These are phyloP conservation scores for Trifolium subterraneum DNA, from an alignment of 306 rosid species.

Conservation along the genomic window DNA sequence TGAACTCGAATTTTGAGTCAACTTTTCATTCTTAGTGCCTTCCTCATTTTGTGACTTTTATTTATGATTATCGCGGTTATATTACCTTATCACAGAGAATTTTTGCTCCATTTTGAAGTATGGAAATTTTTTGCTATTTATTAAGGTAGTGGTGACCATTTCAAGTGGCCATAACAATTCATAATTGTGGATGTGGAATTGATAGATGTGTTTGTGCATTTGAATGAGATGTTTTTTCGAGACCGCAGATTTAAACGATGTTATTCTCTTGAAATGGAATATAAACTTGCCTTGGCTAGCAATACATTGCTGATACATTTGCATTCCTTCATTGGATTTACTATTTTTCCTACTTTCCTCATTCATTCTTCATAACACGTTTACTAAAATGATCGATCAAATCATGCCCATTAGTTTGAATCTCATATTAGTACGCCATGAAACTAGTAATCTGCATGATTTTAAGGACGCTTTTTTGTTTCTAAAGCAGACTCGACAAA, in stretches of 20 bases:
- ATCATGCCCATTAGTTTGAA: too few species aligned
- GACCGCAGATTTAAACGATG: background rate
- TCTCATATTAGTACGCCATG: too few species aligned
- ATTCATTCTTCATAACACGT: background rate
- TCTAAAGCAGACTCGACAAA: too few species aligned
- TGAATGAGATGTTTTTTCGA: background rate
- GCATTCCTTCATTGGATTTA: background rate
- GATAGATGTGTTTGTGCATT: background rate
- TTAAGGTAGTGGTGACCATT: background rate
- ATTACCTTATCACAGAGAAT: background rate
- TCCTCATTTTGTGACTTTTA: background rate
- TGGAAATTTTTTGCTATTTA: too few species aligned
- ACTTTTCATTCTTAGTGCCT: background rate
- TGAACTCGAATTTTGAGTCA: background rate
- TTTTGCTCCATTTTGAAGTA: background rate
- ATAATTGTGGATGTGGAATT: background rate
- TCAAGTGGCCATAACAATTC: too few species aligned
- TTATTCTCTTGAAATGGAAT: background rate
- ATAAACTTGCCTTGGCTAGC: background rate
- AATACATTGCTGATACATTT: background rate
- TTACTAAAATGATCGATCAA: background rate
- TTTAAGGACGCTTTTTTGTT: too few species aligned
- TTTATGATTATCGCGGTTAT: background rate
- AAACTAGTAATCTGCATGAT: too few species aligned
- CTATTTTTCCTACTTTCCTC: background rate